Conservation (phyloP, 2,329 filamentous ascomycete genomes). For the Aurifilum marmelostoma region DNA sequence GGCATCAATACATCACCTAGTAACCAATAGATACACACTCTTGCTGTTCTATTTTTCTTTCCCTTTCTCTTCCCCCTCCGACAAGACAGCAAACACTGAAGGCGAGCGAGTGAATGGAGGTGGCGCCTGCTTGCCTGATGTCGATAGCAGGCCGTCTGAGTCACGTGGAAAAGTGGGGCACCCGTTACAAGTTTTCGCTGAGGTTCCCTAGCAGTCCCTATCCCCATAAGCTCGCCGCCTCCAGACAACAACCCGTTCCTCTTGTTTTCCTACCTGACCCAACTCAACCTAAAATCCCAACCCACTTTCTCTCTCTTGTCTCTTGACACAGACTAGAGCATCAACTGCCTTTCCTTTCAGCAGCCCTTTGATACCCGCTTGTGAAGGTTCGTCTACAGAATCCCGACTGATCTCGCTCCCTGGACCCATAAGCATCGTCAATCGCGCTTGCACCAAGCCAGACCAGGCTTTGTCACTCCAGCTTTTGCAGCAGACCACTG, state of each 20-base stretch:
- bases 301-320: constrained; percentile 24
- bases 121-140: constrained; percentile 1
- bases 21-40: not conserved
- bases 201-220: constrained; percentile 26
- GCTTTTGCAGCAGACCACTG: constrained; percentile 27
- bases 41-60: too few species aligned
- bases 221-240: constrained; percentile 46
- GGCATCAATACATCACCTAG: constrained; percentile 7
- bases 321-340: constrained; percentile 26
- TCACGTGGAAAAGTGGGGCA: constrained; percentile 12
- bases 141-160: not conserved
- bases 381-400: constrained; percentile 27
- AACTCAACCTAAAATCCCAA: constrained; percentile 17
- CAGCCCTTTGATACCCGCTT: constrained; percentile 28
- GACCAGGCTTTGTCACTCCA: constrained; percentile 24
- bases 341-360: constrained; percentile 23
- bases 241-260: constrained; percentile 40
- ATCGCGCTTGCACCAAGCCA: constrained; percentile 12
- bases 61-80: too few species aligned
- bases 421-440: constrained; percentile 10
- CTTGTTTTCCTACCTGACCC: constrained; percentile 1
- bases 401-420: not conserved
- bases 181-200: constrained; percentile 45
- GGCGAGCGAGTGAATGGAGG: constrained; percentile 6
- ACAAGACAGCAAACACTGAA: not conserved